Conservation (phyloP, 495 filamentous ascomycete species). For the Aspergillus carlsbadensis region DNA sequence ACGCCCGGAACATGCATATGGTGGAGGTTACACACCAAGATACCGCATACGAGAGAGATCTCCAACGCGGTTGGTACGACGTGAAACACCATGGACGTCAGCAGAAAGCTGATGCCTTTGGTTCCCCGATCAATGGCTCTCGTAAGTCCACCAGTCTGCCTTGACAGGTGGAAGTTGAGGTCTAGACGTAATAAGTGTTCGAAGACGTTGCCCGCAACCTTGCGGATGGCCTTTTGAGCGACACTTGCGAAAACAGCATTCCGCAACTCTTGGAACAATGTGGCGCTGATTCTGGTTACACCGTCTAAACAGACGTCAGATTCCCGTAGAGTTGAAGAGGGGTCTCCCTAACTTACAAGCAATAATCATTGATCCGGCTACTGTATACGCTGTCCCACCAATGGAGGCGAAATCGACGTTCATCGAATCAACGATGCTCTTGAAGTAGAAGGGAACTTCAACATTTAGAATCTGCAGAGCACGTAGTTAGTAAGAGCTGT, state of each 20-base stretch:
- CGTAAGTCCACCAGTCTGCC: constrained; percentile 92
- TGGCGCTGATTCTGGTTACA: constrained; percentile 79
- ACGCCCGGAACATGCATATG: neutral
- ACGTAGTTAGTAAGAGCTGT: constrained; percentile 16
- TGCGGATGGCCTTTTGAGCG: constrained; percentile 91
- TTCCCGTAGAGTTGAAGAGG: neutral
- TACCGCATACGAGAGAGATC: constrained; percentile 93
- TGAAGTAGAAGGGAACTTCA: constrained; percentile 98
- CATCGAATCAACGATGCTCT: constrained; percentile 94
- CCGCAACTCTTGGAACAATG: constrained; percentile 83
- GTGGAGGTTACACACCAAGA: constrained; percentile 49
- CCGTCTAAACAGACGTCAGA: constrained; percentile 60
- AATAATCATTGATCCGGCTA: constrained; percentile 88
- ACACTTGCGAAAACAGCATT: constrained; percentile 97
- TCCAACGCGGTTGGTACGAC: constrained; percentile 92
- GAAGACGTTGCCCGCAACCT: constrained; percentile 89
- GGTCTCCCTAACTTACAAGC: constrained; percentile 55
- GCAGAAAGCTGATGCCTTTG: constrained; percentile 94
- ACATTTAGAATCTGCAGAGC: constrained; percentile 76
- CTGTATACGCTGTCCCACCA: constrained; percentile 82
- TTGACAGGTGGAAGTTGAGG: constrained; percentile 87
- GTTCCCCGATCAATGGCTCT: constrained; percentile 95
- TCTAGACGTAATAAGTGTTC: constrained; percentile 86
- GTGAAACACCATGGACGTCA: constrained; percentile 98
- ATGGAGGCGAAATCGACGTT: constrained; percentile 85